These are phyloP conservation scores for Fragaria nilgerrensis DNA, from an alignment of 306 rosid genomes.

Conservation along the genomic window DNA sequence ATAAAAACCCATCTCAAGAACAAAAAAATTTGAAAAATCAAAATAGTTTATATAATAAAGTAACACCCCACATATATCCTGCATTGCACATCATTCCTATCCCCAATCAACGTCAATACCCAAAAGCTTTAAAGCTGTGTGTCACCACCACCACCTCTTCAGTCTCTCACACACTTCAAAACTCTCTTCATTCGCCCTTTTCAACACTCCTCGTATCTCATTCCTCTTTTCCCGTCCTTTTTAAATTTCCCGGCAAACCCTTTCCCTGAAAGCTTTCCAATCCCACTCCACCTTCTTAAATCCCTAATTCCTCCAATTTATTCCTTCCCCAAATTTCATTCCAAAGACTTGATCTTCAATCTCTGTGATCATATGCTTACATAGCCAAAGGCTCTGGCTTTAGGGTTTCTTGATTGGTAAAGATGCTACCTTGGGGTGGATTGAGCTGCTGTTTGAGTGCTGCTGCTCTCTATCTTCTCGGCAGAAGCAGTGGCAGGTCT, in stretches of 20 bases:
- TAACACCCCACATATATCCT: not conserved
- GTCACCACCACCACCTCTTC: not conserved
- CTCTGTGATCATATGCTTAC: not conserved
- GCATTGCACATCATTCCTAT: not conserved
- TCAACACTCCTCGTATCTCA: constrained; percentile 51
- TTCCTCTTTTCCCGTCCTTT: constrained; percentile 18
- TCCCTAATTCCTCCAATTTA: not conserved
- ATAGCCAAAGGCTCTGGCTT: constrained; percentile 1
- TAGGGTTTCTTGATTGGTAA: constrained; percentile 24
- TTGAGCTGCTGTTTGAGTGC: constrained; percentile 92
- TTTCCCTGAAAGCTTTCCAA: not conserved
- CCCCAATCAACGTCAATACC: not conserved
- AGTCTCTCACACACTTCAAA: not conserved
- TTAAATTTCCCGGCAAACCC: constrained; percentile 6
- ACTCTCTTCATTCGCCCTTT: constrained; percentile 6
- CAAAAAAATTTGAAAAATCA: too few species aligned
- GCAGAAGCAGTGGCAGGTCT: constrained; percentile 92
- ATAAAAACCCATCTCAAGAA: too few species aligned
- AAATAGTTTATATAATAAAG: too few species aligned
- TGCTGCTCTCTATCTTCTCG: constrained; percentile 93
- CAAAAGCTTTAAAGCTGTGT: not conserved
- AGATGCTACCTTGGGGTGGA: constrained; percentile 96
- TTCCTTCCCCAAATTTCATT: not conserved
- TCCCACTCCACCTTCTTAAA: not conserved
- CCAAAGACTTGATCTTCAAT: not conserved